phyloP scores from a whole-genome alignment of 116 monocot species.

The Posidonia oceanica region DNA sequence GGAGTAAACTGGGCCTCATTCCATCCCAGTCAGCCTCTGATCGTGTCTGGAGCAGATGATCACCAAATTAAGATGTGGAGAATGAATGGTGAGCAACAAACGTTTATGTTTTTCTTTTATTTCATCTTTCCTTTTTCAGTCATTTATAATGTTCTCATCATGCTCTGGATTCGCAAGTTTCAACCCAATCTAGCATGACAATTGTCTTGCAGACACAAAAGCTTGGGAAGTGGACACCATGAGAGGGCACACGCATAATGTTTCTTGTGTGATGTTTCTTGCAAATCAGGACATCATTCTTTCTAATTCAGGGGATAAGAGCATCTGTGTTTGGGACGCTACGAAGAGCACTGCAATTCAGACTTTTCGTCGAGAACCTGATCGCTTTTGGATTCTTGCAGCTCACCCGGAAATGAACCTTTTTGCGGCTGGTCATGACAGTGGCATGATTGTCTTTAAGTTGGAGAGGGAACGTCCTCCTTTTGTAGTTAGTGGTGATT shows the following conservation, averaged over 20 bases:
- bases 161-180: background rate
- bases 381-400: conserved; percentile 92
- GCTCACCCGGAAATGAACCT: conserved; percentile 94
- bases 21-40: conserved; percentile 81
- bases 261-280: conserved; percentile 96
- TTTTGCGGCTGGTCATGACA: conserved; percentile 91
- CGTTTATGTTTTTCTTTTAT: background rate
- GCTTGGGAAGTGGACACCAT: conserved; percentile 98
- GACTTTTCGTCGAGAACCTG: conserved; percentile 89
- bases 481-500: conserved; percentile 64
- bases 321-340: conserved; percentile 95
- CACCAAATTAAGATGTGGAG: conserved; percentile 92
- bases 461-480: conserved; percentile 88
- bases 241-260: conserved; percentile 97
- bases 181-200: background rate
- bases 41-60: conserved; percentile 96
- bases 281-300: conserved; percentile 94
- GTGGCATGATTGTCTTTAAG: conserved; percentile 95
- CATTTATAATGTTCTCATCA: no score
- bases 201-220: conserved; percentile 56
- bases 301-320: conserved; percentile 96
- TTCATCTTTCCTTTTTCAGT: background rate
- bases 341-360: conserved; percentile 91
- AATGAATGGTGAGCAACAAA: conserved; percentile 66
- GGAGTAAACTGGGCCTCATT: conserved; percentile 97